Percentiles rank a stretch among this genome's conserved stretches.
phyloP scores from a whole-genome alignment of 129 eudicot genomes.

The Kitagawia praeruptora region DNA sequence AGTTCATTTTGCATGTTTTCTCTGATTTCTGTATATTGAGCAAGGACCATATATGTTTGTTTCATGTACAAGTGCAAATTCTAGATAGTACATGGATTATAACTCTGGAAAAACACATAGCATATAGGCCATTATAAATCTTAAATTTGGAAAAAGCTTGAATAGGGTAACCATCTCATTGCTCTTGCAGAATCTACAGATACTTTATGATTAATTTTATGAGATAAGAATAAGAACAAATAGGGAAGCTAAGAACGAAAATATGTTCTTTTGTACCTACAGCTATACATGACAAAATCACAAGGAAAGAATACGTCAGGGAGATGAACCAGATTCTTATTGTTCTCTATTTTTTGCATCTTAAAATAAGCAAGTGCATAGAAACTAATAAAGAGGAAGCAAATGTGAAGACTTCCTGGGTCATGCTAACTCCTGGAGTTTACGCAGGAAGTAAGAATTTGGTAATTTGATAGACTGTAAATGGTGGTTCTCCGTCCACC shows the following conservation, averaged over 20 bases:
- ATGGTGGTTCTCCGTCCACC: background rate
- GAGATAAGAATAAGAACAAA: background rate
- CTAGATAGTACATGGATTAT: background rate
- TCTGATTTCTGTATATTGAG: background rate
- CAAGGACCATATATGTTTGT: background rate
- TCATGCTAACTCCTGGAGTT: background rate
- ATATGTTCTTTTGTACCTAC: background rate
- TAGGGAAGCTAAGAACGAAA: background rate
- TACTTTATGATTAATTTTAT: background rate
- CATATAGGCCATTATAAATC: background rate
- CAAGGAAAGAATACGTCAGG: background rate
- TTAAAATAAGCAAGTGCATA: background rate
- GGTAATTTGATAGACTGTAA: background rate
- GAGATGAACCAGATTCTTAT: background rate
- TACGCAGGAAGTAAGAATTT: background rate
- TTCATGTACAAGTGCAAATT: background rate
- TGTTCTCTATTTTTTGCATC: background rate
- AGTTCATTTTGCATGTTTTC: background rate
- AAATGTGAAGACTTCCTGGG: background rate
- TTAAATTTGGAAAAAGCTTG: background rate
- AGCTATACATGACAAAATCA: background rate
- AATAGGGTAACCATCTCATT: background rate
- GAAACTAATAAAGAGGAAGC: background rate
- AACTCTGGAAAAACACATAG: background rate
- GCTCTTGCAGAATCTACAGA: background rate